Evolutionary conservation across 768 basidiomycete species (phyloP).

Genomic region (Cubamyces lactineus): DNA sequence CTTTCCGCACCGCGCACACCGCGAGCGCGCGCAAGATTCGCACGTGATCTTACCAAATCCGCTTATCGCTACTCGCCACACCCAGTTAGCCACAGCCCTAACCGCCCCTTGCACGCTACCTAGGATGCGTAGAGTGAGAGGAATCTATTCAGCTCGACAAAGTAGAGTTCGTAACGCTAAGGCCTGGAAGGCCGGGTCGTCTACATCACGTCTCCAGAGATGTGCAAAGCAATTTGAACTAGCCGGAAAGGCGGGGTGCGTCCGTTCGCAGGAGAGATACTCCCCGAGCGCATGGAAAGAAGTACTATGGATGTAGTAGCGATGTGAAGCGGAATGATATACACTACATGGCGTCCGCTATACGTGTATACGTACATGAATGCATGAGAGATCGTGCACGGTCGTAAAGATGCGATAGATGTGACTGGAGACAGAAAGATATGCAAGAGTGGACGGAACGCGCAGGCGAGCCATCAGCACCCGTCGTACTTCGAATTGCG

Average conservation of each 20-base stretch:
- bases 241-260: neutral
- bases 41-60: slow-evolving; percentile 7
- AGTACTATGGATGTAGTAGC: slow-evolving; percentile 12
- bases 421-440: slow-evolving; percentile 3
- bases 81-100: neutral
- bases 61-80: neutral
- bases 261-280: neutral
- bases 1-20: slow-evolving; percentile 8
- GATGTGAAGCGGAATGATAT: slow-evolving; percentile 1
- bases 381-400: slow-evolving; percentile 25
- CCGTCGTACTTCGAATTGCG: slow-evolving; percentile 53
- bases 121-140: neutral
- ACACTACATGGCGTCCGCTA: slow-evolving; percentile 26
- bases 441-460: neutral
- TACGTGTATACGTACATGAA: slow-evolving; percentile 22
- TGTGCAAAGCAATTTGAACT: neutral
- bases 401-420: slow-evolving; percentile 19
- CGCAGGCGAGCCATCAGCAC: slow-evolving; percentile 33
- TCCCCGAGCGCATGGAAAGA: neutral
- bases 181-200: neutral
- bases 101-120: no score
- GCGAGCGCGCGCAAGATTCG: neutral
- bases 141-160: neutral
- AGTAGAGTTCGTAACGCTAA: neutral
- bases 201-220: neutral